Conservation (phyloP, 345 rosid species). For the Populus deltoides region DNA sequence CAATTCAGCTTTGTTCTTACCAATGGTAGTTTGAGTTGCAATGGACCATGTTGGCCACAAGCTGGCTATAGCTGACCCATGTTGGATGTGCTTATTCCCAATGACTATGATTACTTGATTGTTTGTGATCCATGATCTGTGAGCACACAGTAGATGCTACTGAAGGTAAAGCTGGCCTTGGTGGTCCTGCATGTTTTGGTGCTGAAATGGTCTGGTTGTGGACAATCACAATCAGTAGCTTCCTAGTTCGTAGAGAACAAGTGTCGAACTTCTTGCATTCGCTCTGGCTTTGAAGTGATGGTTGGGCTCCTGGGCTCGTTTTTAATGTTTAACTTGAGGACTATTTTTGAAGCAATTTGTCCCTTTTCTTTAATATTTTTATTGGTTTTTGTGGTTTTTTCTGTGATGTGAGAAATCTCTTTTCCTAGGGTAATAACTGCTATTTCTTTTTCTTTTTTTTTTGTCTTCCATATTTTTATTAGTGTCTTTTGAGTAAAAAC, state of each 20-base stretch:
- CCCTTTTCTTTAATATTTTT: background rate
- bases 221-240: background rate
- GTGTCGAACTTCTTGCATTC: background rate
- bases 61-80: background rate
- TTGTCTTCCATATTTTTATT: background rate
- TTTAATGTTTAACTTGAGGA: background rate
- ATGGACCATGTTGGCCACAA: background rate
- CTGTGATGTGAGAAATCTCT: background rate
- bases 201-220: background rate
- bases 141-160: background rate
- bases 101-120: background rate
- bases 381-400: too few relatives aligned
- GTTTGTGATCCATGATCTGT: background rate
- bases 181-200: background rate
- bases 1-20: background rate
- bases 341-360: background rate
- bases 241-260: background rate
- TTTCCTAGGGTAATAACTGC: background rate
- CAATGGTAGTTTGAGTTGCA: background rate
- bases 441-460: too few relatives aligned
- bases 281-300: too few relatives aligned
- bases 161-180: background rate
- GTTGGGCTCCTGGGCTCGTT: too few relatives aligned
- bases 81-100: background rate
- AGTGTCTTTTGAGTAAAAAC: background rate